phyloP scores from a whole-genome alignment of 768 basidiomycete species.

The Lenzites betulinus region DNA sequence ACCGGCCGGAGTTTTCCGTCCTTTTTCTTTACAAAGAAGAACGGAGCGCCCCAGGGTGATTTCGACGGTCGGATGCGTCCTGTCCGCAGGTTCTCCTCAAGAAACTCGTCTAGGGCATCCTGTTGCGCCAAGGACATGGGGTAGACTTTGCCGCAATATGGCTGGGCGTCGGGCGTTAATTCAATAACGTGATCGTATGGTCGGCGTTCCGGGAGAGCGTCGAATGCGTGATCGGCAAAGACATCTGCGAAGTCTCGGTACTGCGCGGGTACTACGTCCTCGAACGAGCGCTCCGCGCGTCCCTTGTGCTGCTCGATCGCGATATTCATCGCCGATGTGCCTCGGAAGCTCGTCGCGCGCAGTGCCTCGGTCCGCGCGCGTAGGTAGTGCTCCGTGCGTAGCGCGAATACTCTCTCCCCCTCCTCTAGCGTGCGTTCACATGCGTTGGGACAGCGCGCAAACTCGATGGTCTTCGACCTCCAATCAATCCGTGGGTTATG shows the following conservation, averaged over 20 bases:
- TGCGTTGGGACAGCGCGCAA: constrained; percentile 5
- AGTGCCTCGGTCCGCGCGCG: background rate
- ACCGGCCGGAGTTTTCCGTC: constrained; percentile 28
- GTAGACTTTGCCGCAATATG: constrained; percentile 19
- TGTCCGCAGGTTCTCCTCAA: constrained; percentile 25
- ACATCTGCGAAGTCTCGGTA: constrained; percentile 15
- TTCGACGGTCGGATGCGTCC: constrained; percentile 26
- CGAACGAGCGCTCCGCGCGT: background rate
- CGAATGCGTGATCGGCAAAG: constrained; percentile 1
- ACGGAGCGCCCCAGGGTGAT: constrained; percentile 26
- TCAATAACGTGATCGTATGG: constrained; percentile 25
- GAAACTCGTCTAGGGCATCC: constrained; percentile 20
- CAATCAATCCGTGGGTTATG: constrained; percentile 27
- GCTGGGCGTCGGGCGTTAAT: constrained; percentile 12
- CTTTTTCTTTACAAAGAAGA: constrained; percentile 36
- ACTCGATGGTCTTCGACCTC: constrained; percentile 8
- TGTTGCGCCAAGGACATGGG: constrained; percentile 18
- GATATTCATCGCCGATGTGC: constrained; percentile 9
- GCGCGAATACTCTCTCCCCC: constrained; percentile 2
- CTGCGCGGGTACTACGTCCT: constrained; percentile 12
- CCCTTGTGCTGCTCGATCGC: constrained; percentile 7
- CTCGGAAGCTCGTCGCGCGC: background rate
- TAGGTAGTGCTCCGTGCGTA: background rate
- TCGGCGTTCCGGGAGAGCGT: constrained; percentile 12
- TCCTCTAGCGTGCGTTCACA: constrained; percentile 3